Conservation (phyloP, 805 yeast species). For the Spathaspora hagerdaliae region DNA sequence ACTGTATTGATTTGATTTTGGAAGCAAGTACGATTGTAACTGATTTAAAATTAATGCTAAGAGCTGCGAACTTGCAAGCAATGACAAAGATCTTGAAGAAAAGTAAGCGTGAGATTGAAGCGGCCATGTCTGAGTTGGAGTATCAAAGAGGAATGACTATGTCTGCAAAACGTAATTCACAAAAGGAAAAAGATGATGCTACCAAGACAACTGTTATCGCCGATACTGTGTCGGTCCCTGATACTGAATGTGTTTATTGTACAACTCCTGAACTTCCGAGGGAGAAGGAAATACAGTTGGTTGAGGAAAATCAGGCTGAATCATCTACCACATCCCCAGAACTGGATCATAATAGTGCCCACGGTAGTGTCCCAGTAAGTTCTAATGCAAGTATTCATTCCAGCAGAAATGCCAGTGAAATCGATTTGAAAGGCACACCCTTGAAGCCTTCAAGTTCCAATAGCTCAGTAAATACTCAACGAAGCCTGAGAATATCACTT, state of each 20-base stretch:
- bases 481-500: conserved; percentile 2
- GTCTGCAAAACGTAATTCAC: neutral
- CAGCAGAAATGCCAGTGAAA: neutral
- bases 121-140: conserved; percentile 20
- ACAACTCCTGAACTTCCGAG: too few species aligned
- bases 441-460: conserved; percentile 2
- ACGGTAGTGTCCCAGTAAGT: too few species aligned
- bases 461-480: conserved; percentile 8
- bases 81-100: conserved; percentile 39
- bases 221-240: neutral
- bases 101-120: conserved; percentile 24
- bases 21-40: conserved; percentile 59
- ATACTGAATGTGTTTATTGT: neutral
- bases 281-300: too few species aligned
- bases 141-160: conserved; percentile 3
- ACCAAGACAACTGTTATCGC: neutral
- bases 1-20: conserved; percentile 53
- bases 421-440: neutral
- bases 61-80: conserved; percentile 51
- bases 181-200: too few species aligned
- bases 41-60: conserved; percentile 59
- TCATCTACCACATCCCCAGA: too few species aligned
- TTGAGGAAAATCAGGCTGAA: too few species aligned
- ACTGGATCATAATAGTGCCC: too few species aligned
- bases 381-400: neutral